Evolutionary conservation across 179 eudicot species (phyloP), one percentile per base, ranked within the genome.

Genomic region (Nepenthes alata): DNA sequence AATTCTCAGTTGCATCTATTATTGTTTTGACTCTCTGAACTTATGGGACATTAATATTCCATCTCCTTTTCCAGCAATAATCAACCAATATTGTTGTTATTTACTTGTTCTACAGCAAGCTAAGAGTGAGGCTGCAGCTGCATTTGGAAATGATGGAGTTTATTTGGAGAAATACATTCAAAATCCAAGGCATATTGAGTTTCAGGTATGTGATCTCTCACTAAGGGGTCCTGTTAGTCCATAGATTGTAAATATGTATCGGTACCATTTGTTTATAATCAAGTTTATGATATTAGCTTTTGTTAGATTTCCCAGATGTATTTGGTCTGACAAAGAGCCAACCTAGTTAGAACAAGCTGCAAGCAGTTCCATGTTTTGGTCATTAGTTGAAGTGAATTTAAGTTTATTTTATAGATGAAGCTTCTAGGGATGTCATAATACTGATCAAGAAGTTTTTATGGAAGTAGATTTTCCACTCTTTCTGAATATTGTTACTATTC

Each of bases 91-190:
- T 45, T 35, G 9, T 47, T 57, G n/a, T 35, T 14, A 5, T 35
- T 1, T 44, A 1, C 55, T 44, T 35, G 15, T 14, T 11, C 68
- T 39, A 60, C 76, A 93, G 98, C 93, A 85, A 89, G 98, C 98
- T 53, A 83, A 93, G 75, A 85, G 84, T 76, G 98, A 93, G 79
- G 98, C 98, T 71, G 98, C 95, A 41, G 98, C 98, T 72, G 98
- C 98, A 57, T 93, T 93, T 75, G 95, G 93, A 58, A 93, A 93
- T 79, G 98, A 93, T 72, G 98, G 98, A 71, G 85, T 83, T 65
- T 93, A 89, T 75, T 75, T 93, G 78, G 98, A 93, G 83, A 93
- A 93, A 73, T 86, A 62, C 66, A 72, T 89, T 60, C 85, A 80
- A 72, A 93, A 93, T 80, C 98, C 98, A 58, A 85, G 98, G 71